phyloP scores from a whole-genome alignment of 225 moss, liverwort and hornwort species.

The Pseudoscleropodium purum region DNA sequence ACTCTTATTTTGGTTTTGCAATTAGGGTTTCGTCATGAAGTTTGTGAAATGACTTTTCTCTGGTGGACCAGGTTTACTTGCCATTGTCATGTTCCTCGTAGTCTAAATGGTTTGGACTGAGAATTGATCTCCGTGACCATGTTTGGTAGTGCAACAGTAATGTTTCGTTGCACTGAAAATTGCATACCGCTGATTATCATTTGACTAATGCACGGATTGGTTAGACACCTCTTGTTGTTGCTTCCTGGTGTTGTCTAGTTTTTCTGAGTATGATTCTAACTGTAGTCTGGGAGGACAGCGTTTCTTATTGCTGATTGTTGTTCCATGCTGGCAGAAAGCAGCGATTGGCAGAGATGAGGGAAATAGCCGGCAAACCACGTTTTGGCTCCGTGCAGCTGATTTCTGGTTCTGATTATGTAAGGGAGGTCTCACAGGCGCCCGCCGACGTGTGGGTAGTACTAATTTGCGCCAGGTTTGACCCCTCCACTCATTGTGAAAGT shows the following conservation, averaged over 20 bases:
- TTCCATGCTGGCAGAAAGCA: conserved; percentile 60
- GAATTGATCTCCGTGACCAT: background rate
- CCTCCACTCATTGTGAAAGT: background rate
- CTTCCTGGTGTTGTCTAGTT: background rate
- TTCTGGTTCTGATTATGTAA: conserved; percentile 78
- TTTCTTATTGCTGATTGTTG: background rate
- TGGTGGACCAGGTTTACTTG: background rate
- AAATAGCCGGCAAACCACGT: conserved; percentile 64
- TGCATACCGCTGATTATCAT: background rate
- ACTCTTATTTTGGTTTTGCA: background rate
- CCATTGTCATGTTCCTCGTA: background rate
- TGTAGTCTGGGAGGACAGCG: background rate
- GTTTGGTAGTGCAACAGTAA: background rate
- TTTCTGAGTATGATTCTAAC: background rate
- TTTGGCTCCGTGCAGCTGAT: conserved; percentile 79
- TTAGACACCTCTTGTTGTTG: background rate
- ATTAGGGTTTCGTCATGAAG: background rate
- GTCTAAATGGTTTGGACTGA: background rate
- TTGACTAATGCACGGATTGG: background rate
- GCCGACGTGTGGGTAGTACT: conserved; percentile 94
- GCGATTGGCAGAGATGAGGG: conserved; percentile 73
- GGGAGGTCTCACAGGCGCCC: conserved; percentile 94
- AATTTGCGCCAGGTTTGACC: background rate
- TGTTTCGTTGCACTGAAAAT: background rate
- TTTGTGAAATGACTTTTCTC: background rate